Base-by-base conservation (phyloP, 2,329 filamentous ascomycete genomes). In the Fusarium lyarnte region DNA sequence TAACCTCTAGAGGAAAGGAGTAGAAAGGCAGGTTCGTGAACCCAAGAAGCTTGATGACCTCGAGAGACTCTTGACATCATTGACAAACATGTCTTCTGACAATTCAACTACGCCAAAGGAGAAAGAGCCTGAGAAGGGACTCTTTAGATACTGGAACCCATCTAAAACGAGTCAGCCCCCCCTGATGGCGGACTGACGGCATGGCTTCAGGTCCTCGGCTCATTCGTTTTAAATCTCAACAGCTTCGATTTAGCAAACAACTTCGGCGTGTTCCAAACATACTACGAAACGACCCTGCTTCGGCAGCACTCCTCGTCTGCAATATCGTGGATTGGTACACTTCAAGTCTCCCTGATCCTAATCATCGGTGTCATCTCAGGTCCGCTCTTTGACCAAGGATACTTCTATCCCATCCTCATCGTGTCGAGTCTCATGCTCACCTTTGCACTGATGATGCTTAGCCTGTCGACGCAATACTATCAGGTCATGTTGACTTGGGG, bases 391-490 rank as follows among this genome's bases (percentile, higher is more conserved):
- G 39, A 57, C 4, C 53, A 57, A 27, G 53, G 53, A 33, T 27
- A 57, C 29, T 57, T 57, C 23, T 57, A 57, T 17, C 53, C 53
- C 4, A 57, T 57, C 31, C 31, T 57, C 29, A 17, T 35, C n/a
- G 29, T 10, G 5, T 57, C 53, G 7, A 57, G 38, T 4, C n/a
- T 57, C 29, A 46, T 57, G 53, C 39, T 57, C 11, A 57, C 38
- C 19, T 36, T 57, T 27, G 23, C 53, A 4, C 39, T 57, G 4
- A 57, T 57, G 23, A 57, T 57, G 53, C 53, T 46, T 9, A 57
- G 53, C 2, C 8, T 46, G 23, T 33, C 53, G 23, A 46, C 53
- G 2, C 29, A 57, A 57, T 57, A 46, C 2, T 57, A 57, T 8
- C 53, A 57, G 13, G 39, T 57, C 17, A 57, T 57, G 53, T 1